Evolutionary conservation across 306 rosid genomes (phyloP), one percentile per base, ranked within the genome.

Genomic region (Phaseolus lunatus): DNA sequence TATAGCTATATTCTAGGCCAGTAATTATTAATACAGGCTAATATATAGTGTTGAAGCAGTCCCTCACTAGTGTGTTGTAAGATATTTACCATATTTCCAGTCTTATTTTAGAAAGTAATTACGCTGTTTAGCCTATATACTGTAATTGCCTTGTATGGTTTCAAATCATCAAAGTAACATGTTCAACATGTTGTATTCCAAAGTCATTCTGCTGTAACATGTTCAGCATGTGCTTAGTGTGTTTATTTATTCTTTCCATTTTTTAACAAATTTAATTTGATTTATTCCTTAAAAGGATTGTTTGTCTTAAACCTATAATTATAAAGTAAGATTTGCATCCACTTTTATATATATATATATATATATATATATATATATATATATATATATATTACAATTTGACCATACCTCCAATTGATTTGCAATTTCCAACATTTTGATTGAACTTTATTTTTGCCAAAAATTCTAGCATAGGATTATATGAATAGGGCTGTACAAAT

Each of bases 51-150:
- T 35, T 18, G 26, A 35, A 35, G 11, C 45, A n/a, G 70, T 18
- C 48, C 48, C 70, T 18, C 9, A 64, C 70, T 64, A 35, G 27
- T 9, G 15, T 35, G 35, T 26, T 9, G 45, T n/a, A 64, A 64
- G 48, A 64, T 35, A 64, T 1, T 35, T 64, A 63, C 47, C 69
- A 33, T 7, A 63, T 35, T 33, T 61, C 33, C 23, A 63, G 24
- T 63, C 26, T n/a, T 63, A 35, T 33, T 63, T 61, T 62, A 16
- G 67, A n/a, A 63, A 31, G 45, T n/a, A 18, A 63, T 33, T 63
- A 9, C 9, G 27, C n/a, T 18, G 47, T 37, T 64, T 35, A 18
- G 16, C 35, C 47, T 64, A 27, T 7, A 27, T 59, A 18, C 19
- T 4, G 47, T 3, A 33, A 31, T 63, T 39, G 15, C 47, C 67